A percentile compares a stretch with the other conserved stretches of the same genome.
Conservation (phyloP, 352 stramenopile genomes). For the Phytophthora palmivora region DNA sequence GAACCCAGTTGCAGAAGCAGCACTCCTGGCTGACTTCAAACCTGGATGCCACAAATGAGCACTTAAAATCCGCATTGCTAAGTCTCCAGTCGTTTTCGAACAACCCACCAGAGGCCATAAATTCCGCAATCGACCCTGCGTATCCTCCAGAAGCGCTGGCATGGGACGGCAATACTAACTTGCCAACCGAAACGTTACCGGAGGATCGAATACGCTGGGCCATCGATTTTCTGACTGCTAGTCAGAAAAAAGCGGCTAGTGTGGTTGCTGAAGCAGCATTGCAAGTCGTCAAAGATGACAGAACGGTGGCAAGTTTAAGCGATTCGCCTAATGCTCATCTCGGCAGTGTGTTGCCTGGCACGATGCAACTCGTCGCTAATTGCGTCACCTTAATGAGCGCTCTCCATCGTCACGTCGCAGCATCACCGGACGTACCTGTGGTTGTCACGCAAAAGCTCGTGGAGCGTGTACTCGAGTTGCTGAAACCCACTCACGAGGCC, state of each 20-base stretch:
- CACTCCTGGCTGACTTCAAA: slow-evolving; percentile 76
- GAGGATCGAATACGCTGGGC: slow-evolving; percentile 74
- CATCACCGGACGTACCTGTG: slow-evolving; percentile 42
- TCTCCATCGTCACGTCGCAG: slow-evolving; percentile 35
- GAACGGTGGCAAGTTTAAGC: slow-evolving; percentile 8
- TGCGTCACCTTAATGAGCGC: slow-evolving; percentile 70
- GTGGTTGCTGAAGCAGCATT: slow-evolving; percentile 33
- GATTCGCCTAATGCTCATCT: slow-evolving; percentile 2
- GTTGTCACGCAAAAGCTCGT: slow-evolving; percentile 69
- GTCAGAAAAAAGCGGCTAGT: slow-evolving; percentile 43
- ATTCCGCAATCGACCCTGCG: not conserved
- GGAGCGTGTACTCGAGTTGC: slow-evolving; percentile 65
- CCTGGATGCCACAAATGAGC: slow-evolving; percentile 67
- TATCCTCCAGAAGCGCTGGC: slow-evolving; percentile 15
- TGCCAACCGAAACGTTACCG: slow-evolving; percentile 38
- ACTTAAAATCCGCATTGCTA: slow-evolving; percentile 61
- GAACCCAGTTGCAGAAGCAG: slow-evolving; percentile 56
- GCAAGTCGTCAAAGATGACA: slow-evolving; percentile 32
- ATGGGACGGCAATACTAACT: slow-evolving; percentile 17
- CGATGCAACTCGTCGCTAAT: slow-evolving; percentile 55
- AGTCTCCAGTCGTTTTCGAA: slow-evolving; percentile 62
- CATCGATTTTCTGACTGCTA: slow-evolving; percentile 59
- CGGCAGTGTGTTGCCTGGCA: slow-evolving; percentile 40
- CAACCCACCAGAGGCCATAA: not conserved
- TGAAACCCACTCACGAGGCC: slow-evolving; percentile 54